phyloP scores from a whole-genome alignment of 2,329 filamentous ascomycete species.

The Fusarium metavorans region DNA sequence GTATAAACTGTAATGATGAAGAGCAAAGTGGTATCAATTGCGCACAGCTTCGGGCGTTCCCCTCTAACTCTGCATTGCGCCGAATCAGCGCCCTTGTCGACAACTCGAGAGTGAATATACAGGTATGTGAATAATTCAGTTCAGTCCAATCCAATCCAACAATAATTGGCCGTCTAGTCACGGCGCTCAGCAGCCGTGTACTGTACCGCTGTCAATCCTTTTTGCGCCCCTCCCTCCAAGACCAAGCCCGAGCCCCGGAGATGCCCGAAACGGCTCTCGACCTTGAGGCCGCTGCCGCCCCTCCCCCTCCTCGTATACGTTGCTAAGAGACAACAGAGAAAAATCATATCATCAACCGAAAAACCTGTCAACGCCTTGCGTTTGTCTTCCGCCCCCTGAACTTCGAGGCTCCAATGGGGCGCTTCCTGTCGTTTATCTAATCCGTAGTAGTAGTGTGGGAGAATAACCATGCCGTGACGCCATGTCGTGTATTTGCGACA shows the following conservation, averaged over 20 bases:
- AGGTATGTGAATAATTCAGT: constrained; percentile 7
- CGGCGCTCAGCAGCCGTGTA: constrained; percentile 13
- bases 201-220: constrained; percentile 13
- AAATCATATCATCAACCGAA: constrained; percentile 25
- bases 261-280: constrained; percentile 16
- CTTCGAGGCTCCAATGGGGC: constrained; percentile 21
- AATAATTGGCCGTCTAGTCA: constrained; percentile 7
- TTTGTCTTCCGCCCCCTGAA: constrained; percentile 31
- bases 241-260: neutral
- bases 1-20: neutral
- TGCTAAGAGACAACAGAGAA: constrained; percentile 16
- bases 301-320: constrained; percentile 1
- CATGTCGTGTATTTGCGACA: constrained; percentile 41
- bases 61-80: constrained; percentile 26
- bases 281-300: neutral
- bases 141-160: neutral
- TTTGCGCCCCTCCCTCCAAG: neutral
- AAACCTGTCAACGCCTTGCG: constrained; percentile 39
- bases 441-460: constrained; percentile 20
- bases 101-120: constrained; percentile 11
- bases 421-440: constrained; percentile 43
- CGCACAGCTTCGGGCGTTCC: constrained; percentile 20
- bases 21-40: constrained; percentile 45
- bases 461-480: constrained; percentile 36
- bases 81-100: neutral